Conservation (phyloP, 2,329 filamentous ascomycete species). For the Fusarium secorum region DNA sequence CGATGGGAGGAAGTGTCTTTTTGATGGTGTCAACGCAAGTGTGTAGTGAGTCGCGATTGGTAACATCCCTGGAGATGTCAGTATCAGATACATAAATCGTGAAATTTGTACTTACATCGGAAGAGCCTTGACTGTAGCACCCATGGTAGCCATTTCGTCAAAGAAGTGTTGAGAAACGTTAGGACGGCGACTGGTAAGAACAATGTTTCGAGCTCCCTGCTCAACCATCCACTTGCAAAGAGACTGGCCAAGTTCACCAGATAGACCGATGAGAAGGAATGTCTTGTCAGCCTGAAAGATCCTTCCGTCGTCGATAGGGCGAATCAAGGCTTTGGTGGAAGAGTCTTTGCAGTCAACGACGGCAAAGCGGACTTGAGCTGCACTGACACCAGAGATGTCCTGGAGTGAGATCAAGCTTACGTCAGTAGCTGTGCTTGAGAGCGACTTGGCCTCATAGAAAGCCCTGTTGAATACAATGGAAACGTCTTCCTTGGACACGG, state of each 20-base stretch:
- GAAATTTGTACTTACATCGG: background rate
- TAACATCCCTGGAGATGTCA: background rate
- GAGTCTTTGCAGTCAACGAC: background rate
- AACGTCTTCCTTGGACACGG: background rate
- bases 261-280: background rate
- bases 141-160: background rate
- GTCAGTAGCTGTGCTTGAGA: background rate
- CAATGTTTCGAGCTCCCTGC: background rate
- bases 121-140: background rate
- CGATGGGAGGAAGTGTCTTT: accelerated
- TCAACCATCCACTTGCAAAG: background rate
- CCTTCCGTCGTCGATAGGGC: background rate
- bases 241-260: background rate
- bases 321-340: accelerated
- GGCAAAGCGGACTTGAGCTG: background rate
- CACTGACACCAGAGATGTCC: background rate
- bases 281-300: background rate
- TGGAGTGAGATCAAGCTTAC: accelerated
- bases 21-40: background rate
- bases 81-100: background rate
- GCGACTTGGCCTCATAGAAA: background rate
- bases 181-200: background rate
- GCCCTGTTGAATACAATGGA: accelerated
- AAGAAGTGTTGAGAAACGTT: background rate
- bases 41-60: background rate